Conservation (phyloP, 108 stramenopile species). For the Cafeteria roenbergensis region DNA sequence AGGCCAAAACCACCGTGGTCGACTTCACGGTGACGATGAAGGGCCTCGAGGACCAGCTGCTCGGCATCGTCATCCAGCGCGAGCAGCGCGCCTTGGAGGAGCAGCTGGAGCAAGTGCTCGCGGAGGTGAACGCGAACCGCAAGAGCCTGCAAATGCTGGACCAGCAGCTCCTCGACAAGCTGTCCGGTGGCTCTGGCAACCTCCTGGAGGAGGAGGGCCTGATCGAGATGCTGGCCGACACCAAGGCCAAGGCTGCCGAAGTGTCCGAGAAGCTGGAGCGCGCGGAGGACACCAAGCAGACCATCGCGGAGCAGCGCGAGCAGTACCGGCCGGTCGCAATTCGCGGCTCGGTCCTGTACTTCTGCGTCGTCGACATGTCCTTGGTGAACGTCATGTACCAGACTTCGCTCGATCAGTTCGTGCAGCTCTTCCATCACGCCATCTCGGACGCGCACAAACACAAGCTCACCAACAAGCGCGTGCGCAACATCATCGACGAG, state of each 20-base stretch:
- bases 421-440: conserved; percentile 19
- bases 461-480: conserved; percentile 22
- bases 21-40: conserved; percentile 43
- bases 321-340: conserved; percentile 43
- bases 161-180: conserved; percentile 28
- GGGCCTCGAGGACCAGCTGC: conserved; percentile 41
- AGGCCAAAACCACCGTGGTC: conserved; percentile 36
- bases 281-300: conserved; percentile 29
- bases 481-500: conserved; percentile 26
- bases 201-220: conserved; percentile 41
- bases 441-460: conserved; percentile 30
- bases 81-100: conserved; percentile 41
- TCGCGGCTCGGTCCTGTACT: conserved; percentile 37
- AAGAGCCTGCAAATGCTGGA: conserved; percentile 28
- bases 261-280: conserved; percentile 34
- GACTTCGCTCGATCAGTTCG: conserved; percentile 38
- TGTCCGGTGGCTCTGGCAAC: conserved; percentile 34
- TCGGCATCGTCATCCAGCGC: conserved; percentile 38
- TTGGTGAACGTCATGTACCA: conserved; percentile 43
- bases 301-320: conserved; percentile 40
- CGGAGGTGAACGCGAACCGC: conserved; percentile 33
- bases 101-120: conserved; percentile 28
- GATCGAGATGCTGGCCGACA: conserved; percentile 30
- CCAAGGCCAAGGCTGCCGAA: conserved; percentile 35
- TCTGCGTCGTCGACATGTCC: conserved; percentile 31